These are phyloP conservation scores for Tylopilus orsonianus DNA, from an alignment of 1,284 basidiomycete genomes.

Conservation along the genomic window DNA sequence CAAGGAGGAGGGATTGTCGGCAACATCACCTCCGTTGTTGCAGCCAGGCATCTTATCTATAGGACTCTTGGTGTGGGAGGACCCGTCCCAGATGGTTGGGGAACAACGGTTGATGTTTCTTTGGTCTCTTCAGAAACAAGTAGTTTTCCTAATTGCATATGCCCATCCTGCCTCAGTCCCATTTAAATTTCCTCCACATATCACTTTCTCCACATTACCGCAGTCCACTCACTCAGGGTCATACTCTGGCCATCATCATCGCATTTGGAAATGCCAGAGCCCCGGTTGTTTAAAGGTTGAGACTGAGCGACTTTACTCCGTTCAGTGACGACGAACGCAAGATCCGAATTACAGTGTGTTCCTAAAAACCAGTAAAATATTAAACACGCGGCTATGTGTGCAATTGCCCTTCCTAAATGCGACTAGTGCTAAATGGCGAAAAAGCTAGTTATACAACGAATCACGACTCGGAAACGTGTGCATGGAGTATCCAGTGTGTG, in stretches of 20 bases:
- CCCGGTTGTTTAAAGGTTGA: too few relatives aligned
- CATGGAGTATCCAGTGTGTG: conserved; percentile 9
- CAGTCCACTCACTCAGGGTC: neutral
- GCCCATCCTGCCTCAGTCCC: conserved; percentile 25
- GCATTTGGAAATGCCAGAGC: too few relatives aligned
- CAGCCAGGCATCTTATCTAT: conserved; percentile 44
- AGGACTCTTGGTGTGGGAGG: conserved; percentile 25
- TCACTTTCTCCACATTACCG: conserved; percentile 1
- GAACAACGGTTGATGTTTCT: conserved; percentile 24
- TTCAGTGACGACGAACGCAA: neutral
- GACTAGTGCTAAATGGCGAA: conserved; percentile 3
- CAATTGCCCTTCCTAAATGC: conserved; percentile 6
- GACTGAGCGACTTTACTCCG: neutral
- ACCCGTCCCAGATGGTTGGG: conserved; percentile 36
- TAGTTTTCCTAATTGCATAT: conserved; percentile 18
- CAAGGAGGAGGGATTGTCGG: conserved; percentile 42
- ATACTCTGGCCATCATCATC: conserved; percentile 3
- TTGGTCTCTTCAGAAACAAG: conserved; percentile 8
- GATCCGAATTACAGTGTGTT: conserved; percentile 18
- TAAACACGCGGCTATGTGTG: conserved; percentile 2
- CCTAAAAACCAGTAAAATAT: conserved; percentile 10
- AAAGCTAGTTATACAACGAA: conserved; percentile 21
- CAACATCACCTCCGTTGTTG: conserved; percentile 42
- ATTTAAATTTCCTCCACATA: conserved; percentile 15
- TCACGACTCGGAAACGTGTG: conserved; percentile 3